Evolutionary conservation across 345 rosid genomes (phyloP).

Genomic region (Dipteronia sinensis): DNA sequence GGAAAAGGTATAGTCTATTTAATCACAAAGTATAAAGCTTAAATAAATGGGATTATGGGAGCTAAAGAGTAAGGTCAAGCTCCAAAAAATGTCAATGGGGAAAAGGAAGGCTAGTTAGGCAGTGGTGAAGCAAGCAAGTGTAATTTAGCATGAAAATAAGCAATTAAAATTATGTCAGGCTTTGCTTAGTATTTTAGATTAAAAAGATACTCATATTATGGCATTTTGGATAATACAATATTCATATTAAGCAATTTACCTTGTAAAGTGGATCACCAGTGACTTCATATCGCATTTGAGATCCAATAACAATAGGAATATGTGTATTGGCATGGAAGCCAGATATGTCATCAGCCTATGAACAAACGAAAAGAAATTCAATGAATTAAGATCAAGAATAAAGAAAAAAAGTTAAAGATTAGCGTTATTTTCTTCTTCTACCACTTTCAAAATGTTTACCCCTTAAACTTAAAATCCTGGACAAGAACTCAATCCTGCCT

Average conservation of each 20-base stretch:
- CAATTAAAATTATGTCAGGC: not conserved
- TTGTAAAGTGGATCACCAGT: constrained; percentile 86
- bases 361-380: constrained; percentile 17
- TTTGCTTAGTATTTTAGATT: not conserved
- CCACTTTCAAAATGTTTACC: not conserved
- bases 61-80: not conserved
- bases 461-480: not conserved
- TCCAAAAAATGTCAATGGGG: not conserved
- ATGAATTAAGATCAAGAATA: not conserved
- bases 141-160: not conserved
- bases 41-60: not conserved
- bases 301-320: constrained; percentile 86
- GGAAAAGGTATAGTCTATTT: not conserved
- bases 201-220: constrained; percentile 1
- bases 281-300: constrained; percentile 92
- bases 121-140: not conserved
- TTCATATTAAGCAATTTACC: constrained; percentile 42
- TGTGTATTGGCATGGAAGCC: constrained; percentile 92
- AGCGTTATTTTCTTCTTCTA: not conserved
- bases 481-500: constrained; percentile 1
- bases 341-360: constrained; percentile 85
- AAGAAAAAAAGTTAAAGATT: not conserved
- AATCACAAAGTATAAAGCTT: not conserved
- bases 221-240: not conserved
- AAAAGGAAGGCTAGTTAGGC: not conserved